A percentile compares a stretch with the other conserved stretches of the same genome.
Evolutionary conservation across 1,284 basidiomycete species (phyloP).

Genomic region (Puccinia triticina): DNA sequence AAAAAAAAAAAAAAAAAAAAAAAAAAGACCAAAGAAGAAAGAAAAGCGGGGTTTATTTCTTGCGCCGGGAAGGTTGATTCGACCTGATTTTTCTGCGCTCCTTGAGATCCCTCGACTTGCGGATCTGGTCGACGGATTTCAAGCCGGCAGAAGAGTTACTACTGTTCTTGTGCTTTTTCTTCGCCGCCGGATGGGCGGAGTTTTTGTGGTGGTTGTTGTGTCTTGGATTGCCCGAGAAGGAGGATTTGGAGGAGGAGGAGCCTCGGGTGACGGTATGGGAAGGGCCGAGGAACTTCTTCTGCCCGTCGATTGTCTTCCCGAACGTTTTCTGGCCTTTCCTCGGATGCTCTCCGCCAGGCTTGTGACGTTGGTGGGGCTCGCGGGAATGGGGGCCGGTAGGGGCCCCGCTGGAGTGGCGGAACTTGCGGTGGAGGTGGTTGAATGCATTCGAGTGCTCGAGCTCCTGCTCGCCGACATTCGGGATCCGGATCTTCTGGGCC

Average conservation of each 20-base stretch:
- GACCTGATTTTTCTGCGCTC: conserved; percentile 67
- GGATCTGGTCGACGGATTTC: conserved; percentile 79
- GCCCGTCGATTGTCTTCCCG: conserved; percentile 59
- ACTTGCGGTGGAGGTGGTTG: conserved; percentile 43
- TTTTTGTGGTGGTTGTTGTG: conserved; percentile 51
- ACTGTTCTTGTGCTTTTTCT: conserved; percentile 55
- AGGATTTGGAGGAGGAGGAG: conserved; percentile 53
- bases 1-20: no score
- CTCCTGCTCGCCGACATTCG: conserved; percentile 79
- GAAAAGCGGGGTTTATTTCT: no score
- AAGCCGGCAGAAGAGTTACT: conserved; percentile 58
- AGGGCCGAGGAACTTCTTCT: conserved; percentile 47
- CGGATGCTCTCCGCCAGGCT: conserved; percentile 68
- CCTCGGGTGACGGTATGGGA: conserved; percentile 51
- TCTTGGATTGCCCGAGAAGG: conserved; percentile 23
- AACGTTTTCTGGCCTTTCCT: conserved; percentile 71
- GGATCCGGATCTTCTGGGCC: conserved; percentile 72
- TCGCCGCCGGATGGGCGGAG: conserved; percentile 51
- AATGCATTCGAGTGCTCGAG: conserved; percentile 50
- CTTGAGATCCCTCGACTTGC: conserved; percentile 68
- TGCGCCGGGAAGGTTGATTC: conserved; percentile 68
- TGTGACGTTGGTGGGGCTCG: conserved; percentile 66
- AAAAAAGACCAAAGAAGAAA: no score
- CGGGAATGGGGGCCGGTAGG: conserved; percentile 64
- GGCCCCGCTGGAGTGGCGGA: conserved; percentile 46